phyloP scores from a whole-genome alignment of 2,329 filamentous ascomycete species.

The Pseudophaeomoniella oleicola region DNA sequence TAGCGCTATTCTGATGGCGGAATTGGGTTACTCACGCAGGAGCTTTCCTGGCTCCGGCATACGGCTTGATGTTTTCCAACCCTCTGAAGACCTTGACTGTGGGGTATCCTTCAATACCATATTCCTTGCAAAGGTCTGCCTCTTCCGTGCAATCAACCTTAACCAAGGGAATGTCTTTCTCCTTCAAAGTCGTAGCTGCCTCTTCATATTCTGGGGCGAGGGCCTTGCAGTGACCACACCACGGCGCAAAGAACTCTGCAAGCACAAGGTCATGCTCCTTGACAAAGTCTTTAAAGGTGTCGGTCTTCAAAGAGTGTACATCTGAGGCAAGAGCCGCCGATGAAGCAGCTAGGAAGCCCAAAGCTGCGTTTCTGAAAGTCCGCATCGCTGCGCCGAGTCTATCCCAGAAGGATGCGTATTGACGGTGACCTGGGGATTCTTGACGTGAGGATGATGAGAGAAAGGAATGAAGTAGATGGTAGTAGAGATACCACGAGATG shows the following conservation, averaged over 20 bases:
- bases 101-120: slow-evolving; percentile 92
- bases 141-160: slow-evolving; percentile 81
- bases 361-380: slow-evolving; percentile 21
- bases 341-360: slow-evolving; percentile 24
- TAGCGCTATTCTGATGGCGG: slow-evolving; percentile 8
- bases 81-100: slow-evolving; percentile 99
- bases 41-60: slow-evolving; percentile 80
- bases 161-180: slow-evolving; percentile 31
- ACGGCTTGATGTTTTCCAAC: slow-evolving; percentile 63
- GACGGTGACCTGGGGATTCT: too few species aligned
- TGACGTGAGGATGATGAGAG: too few species aligned
- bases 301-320: slow-evolving; percentile 70
- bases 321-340: slow-evolving; percentile 45
- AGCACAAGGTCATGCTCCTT: slow-evolving; percentile 77
- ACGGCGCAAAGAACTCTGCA: slow-evolving; percentile 93
- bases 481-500: too few species aligned
- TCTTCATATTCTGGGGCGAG: slow-evolving; percentile 48
- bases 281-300: slow-evolving; percentile 77
- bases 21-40: slow-evolving; percentile 36
- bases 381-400: slow-evolving; percentile 20
- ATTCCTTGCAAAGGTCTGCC: slow-evolving; percentile 74
- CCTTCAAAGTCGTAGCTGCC: slow-evolving; percentile 32
- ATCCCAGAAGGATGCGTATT: too few species aligned
- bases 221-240: slow-evolving; percentile 98
- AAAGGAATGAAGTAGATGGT: too few species aligned